Conservation (phyloP, 139 green algal species). For the Chlamydomonas asymmetrica region DNA sequence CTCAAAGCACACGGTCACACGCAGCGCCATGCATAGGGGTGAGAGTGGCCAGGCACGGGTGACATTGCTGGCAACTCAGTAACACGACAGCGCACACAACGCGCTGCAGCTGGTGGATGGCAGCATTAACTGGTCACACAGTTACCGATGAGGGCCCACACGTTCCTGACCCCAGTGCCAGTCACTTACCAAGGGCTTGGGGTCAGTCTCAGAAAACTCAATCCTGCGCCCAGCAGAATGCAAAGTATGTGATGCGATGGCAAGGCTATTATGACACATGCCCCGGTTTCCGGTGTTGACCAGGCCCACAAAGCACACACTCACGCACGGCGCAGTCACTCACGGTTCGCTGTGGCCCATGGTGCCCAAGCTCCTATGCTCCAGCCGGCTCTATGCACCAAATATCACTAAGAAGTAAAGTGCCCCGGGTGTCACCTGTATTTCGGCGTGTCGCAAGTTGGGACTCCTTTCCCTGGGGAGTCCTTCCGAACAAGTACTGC, state of each 20-base stretch:
- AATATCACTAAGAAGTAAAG: too few species aligned
- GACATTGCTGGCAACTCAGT: neutral
- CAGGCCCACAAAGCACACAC: neutral
- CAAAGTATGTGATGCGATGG: neutral
- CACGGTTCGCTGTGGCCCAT: neutral
- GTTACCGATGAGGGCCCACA: neutral
- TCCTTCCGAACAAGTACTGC: too few species aligned
- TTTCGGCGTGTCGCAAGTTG: too few species aligned
- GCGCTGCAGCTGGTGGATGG: neutral
- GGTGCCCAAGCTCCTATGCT: too few species aligned
- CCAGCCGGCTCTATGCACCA: too few species aligned
- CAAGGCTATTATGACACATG: neutral
- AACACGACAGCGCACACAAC: neutral
- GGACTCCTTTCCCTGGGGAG: too few species aligned
- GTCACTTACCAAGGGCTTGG: conserved; percentile 49
- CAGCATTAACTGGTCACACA: too few species aligned
- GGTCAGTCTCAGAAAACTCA: conserved; percentile 62
- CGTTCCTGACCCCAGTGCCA: neutral
- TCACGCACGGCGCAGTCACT: neutral
- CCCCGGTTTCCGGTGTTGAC: neutral
- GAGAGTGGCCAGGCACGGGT: neutral
- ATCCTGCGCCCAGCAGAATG: conserved; percentile 33
- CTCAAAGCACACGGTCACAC: neutral
- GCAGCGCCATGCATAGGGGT: neutral
- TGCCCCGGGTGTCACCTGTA: too few species aligned